Percentiles rank a stretch among this genome's conserved stretches.
These are phyloP conservation scores for Nissolia schottii DNA, from an alignment of 306 rosid genomes.

Conservation along the genomic window DNA sequence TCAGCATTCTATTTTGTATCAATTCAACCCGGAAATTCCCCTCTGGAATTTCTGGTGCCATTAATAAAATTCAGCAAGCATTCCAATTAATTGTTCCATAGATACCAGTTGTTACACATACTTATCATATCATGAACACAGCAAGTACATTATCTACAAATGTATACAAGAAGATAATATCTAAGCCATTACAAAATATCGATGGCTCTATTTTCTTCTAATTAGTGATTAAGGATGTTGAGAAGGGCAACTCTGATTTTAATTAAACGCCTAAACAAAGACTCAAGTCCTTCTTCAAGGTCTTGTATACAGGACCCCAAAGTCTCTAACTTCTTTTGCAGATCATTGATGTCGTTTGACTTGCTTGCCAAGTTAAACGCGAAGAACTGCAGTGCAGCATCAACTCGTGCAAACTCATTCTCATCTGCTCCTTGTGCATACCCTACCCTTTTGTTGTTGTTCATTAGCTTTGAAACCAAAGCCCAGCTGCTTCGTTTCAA, in stretches of 20 bases:
- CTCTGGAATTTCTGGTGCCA: too few species aligned
- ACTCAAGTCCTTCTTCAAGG: conserved; percentile 40
- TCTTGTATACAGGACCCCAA: conserved; percentile 35
- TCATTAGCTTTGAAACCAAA: conserved; percentile 35
- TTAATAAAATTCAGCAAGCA: too few species aligned
- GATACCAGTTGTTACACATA: too few species aligned
- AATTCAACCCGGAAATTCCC: too few species aligned
- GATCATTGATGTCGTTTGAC: conserved; percentile 11
- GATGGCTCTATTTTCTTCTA: not conserved
- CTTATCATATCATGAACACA: not conserved
- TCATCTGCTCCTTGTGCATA: conserved; percentile 11
- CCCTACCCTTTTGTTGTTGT: conserved; percentile 22
- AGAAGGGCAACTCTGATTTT: conserved; percentile 39
- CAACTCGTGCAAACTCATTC: conserved; percentile 37
- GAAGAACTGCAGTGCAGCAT: conserved; percentile 28
- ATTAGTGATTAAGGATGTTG: conserved; percentile 33
- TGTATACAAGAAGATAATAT: not conserved
- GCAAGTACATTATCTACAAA: conserved; percentile 9
- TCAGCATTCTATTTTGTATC: too few species aligned
- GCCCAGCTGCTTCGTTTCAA: conserved; percentile 21
- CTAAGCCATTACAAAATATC: conserved; percentile 27
- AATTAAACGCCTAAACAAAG: conserved; percentile 33
- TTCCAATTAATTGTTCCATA: too few species aligned
- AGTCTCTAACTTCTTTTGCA: conserved; percentile 25
- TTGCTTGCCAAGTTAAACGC: conserved; percentile 21